Evolutionary conservation across 148 eudicot genomes (phyloP), one percentile per base, ranked within the genome.

Genomic region (Polygonum maritimum): DNA sequence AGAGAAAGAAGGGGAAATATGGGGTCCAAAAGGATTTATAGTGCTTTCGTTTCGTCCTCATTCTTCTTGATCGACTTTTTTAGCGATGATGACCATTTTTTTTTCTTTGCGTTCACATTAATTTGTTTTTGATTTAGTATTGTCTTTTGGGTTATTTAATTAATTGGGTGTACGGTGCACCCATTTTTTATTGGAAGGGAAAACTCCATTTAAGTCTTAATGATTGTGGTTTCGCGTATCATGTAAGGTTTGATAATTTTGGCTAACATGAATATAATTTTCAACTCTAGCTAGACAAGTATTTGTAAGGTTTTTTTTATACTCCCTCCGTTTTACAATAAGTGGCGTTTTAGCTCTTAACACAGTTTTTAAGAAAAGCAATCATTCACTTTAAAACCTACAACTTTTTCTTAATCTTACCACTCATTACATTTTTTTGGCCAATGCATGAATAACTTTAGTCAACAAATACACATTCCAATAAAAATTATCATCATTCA

Each of bases 1-100:
- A 62, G 69, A 62, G 38, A 18, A n/a, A 11, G 15, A 18, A 62
- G 69, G 38, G 12, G 67, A 33, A 21, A 62, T 12, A 62, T 62
- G 69, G 69, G 69, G 69, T 62, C 69, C 69, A 62, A 62, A 62
- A 31, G 15, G 69, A 33, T 54, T n/a, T 54, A 62, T 26, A 62
- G 69, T 62, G 69, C 69, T 62, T 31, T 57, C 63, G 11, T 54
- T 57, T 57, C 63, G 63, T 22, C 33, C 21, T 26, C 69, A 62
- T 26, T 54, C 47, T 44, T 26, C 47, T 44, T 26, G 22, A 54
- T 54, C 26, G 19, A 7, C 60, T n/a, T 19, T 54, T n/a, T 54
- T 54, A 26, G 1, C 7, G 7, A 44, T 44, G 47, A 26, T 62
- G 69, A 26, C 38, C 11, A 15, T 26, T 2, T 22, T 2, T 22